Evolutionary conservation across 495 filamentous ascomycete species (phyloP).

Genomic region (Penicillium macrosclerotiorum): DNA sequence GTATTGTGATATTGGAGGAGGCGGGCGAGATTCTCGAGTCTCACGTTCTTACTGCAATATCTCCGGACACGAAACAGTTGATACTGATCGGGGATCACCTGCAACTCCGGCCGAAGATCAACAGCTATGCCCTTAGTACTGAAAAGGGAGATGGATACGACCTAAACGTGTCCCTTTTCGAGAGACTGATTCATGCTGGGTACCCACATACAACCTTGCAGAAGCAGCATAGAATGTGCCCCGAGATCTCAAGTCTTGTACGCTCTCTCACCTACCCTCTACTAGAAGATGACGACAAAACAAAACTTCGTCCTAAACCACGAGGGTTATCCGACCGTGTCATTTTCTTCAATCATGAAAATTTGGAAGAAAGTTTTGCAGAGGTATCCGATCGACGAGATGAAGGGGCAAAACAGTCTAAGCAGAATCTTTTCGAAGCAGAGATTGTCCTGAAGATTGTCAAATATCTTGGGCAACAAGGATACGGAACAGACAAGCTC

Average conservation of each 20-base stretch:
- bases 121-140: slow-evolving; percentile 60
- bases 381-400: slow-evolving; percentile 52
- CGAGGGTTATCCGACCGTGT: slow-evolving; percentile 61
- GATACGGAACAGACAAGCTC: slow-evolving; percentile 64
- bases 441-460: slow-evolving; percentile 66
- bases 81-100: slow-evolving; percentile 77
- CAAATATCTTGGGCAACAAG: slow-evolving; percentile 72
- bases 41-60: slow-evolving; percentile 65
- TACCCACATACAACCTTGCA: slow-evolving; percentile 54
- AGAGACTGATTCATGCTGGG: slow-evolving; percentile 59
- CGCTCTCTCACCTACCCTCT: slow-evolving; percentile 61
- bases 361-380: slow-evolving; percentile 44
- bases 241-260: slow-evolving; percentile 65
- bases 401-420: slow-evolving; percentile 44
- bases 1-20: slow-evolving; percentile 62
- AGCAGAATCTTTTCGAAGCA: slow-evolving; percentile 67
- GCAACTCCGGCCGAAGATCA: slow-evolving; percentile 71
- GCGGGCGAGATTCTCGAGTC: slow-evolving; percentile 77
- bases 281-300: slow-evolving; percentile 57
- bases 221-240: slow-evolving; percentile 70
- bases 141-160: slow-evolving; percentile 69
- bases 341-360: slow-evolving; percentile 63
- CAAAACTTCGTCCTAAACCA: slow-evolving; percentile 44
- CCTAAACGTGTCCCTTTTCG: slow-evolving; percentile 71
- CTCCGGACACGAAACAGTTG: slow-evolving; percentile 59